Base-by-base conservation (phyloP, 2,329 filamentous ascomycete genomes). In the Pseudohalonectria lignicola region DNA sequence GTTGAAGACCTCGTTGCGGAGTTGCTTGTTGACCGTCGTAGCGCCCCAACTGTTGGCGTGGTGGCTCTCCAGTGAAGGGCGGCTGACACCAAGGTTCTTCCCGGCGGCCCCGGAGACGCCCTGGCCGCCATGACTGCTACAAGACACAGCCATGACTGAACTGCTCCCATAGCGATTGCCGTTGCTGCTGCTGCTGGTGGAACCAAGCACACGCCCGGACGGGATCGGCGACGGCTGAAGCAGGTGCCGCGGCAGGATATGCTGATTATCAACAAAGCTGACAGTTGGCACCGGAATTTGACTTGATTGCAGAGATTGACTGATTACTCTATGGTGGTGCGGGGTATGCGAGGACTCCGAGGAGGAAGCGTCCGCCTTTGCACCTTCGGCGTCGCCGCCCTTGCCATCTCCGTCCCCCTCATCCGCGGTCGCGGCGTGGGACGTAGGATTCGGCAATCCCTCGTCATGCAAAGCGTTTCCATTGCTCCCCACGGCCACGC, bases 191-290 rank as follows among this genome's bases (percentile, higher is more conserved):
- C 23, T 13, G n/a, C n/a, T n/a, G n/a, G n/a, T n/a, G n/a, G n/a
- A n/a, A n/a, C n/a, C 48, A 4, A 45, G 34, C 6, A 39, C 30
- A 19, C 48, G 34, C 18, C 8, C 31, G 13, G 10, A 8, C 20
- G 36, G 36, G 20, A 21, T 31, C 16, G 36, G 36, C 36, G 77
- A 67, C 15, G 79, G 69, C 39, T 79, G 76, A 36, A 95, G 81
- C 20, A 95, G 69, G 50, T 84, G 85, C 33, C 86, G 78, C 2
- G 90, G 90, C 31, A 95, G 78, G 41, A 96, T 94, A 53, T 96
- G 90, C 46, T 82, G 77, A 54, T 96, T 96, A 55, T 95, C 88
- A 52, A 90, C 85, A 43, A 95, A 86, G 0, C 92, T 86, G 34
- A 96, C 90, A 30, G 92, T 90, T 2, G 90, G 88, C 21, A 94